phyloP scores from a whole-genome alignment of 2,329 filamentous ascomycete genomes.

The Macroventuria anomochaeta region DNA sequence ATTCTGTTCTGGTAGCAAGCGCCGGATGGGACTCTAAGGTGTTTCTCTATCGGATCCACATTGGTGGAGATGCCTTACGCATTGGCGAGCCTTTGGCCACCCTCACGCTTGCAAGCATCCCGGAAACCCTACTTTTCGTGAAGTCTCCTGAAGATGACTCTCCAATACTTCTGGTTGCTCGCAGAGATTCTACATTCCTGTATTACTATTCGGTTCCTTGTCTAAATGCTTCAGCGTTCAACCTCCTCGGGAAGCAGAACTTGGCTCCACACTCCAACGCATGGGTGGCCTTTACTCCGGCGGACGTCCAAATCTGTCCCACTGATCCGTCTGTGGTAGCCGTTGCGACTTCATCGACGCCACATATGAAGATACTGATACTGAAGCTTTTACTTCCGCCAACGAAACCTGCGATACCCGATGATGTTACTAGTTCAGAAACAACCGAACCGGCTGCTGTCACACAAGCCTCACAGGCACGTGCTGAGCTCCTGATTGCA shows the following conservation, averaged over 20 bases:
- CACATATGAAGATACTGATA: slow-evolving; percentile 68
- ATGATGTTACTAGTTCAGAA: slow-evolving; percentile 9
- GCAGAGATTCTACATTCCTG: slow-evolving; percentile 65
- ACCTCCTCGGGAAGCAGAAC: slow-evolving; percentile 63
- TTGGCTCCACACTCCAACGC: slow-evolving; percentile 67
- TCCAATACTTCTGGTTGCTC: slow-evolving; percentile 60
- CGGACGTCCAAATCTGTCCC: slow-evolving; percentile 63
- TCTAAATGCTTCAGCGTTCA: slow-evolving; percentile 18
- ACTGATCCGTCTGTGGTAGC: slow-evolving; percentile 62
- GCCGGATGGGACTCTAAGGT: slow-evolving; percentile 68
- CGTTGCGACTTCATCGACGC: slow-evolving; percentile 65
- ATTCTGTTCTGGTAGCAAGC: slow-evolving; percentile 55
- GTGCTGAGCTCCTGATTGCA: slow-evolving; percentile 58
- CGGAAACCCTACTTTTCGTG: slow-evolving; percentile 63
- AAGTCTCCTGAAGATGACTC: slow-evolving; percentile 54
- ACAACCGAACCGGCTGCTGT: slow-evolving; percentile 20
- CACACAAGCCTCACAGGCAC: slow-evolving; percentile 60
- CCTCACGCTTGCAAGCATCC: slow-evolving; percentile 59
- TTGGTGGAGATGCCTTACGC: slow-evolving; percentile 33
- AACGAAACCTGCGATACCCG: slow-evolving; percentile 12
- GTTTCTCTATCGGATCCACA: slow-evolving; percentile 55
- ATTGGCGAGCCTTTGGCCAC: slow-evolving; percentile 52
- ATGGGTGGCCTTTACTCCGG: slow-evolving; percentile 69
- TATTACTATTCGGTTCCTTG: slow-evolving; percentile 59
- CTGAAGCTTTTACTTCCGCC: slow-evolving; percentile 63